Percentiles rank a stretch among this genome's conserved stretches.
Evolutionary conservation across 1,139 yeast genomes (phyloP).

Genomic region (Taphrina pruni): DNA sequence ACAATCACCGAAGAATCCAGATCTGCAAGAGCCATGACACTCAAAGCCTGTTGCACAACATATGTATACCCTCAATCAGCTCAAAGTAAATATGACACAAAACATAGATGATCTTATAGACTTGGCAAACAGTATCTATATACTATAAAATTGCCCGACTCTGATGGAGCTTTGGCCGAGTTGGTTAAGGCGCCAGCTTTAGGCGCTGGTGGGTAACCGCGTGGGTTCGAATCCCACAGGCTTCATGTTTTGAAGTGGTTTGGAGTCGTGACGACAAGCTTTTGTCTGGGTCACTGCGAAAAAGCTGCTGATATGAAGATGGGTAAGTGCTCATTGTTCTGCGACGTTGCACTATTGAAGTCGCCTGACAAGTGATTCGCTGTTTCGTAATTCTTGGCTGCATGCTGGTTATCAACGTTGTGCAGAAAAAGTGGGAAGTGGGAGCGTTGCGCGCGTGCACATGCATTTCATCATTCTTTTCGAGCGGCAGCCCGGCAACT

Average conservation of each 20-base stretch:
- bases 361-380: neutral
- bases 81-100: too few species aligned
- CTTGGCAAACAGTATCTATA: neutral
- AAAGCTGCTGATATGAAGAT: too few species aligned
- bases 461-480: slow-evolving; percentile 9
- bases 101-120: too few species aligned
- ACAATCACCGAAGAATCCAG: too few species aligned
- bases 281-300: too few species aligned
- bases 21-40: too few species aligned
- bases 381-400: neutral
- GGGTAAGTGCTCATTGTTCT: too few species aligned
- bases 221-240: slow-evolving; percentile 24
- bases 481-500: slow-evolving; percentile 7
- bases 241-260: neutral
- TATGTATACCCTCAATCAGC: too few species aligned
- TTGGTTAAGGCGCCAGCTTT: slow-evolving; percentile 24
- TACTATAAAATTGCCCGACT: neutral
- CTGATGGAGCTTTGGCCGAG: slow-evolving; percentile 20
- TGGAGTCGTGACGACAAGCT: too few species aligned
- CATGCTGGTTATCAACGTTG: neutral
- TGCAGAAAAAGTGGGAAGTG: neutral
- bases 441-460: slow-evolving; percentile 4
- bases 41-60: too few species aligned
- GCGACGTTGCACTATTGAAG: too few species aligned
- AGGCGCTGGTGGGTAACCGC: slow-evolving; percentile 25